Percentiles rank a stretch among this genome's conserved stretches.
phyloP scores from a whole-genome alignment of 371 early-diverging fungal genomes.

The Capillidium rhysosporum region DNA sequence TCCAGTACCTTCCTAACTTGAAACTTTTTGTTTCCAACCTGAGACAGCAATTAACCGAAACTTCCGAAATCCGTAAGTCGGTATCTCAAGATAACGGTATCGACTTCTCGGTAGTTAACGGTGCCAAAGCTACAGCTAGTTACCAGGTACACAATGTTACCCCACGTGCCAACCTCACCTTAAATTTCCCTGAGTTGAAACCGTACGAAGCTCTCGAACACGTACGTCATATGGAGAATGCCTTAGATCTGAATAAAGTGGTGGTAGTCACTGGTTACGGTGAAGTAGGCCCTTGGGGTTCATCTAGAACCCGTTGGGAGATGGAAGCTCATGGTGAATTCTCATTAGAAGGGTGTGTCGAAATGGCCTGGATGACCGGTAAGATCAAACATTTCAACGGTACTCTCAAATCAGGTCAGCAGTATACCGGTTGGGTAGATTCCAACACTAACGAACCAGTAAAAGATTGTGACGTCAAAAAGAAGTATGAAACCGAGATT shows the following conservation, averaged over 20 bases:
- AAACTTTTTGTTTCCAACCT: constrained; percentile 50
- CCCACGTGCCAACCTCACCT: constrained; percentile 87
- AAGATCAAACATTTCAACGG: constrained; percentile 80
- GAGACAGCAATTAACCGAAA: constrained; percentile 56
- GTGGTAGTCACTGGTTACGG: constrained; percentile 88
- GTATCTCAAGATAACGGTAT: constrained; percentile 53
- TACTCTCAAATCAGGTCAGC: constrained; percentile 52
- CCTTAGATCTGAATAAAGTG: constrained; percentile 81
- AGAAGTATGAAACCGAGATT: constrained; percentile 82
- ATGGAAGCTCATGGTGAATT: constrained; percentile 88
- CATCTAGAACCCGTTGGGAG: constrained; percentile 91
- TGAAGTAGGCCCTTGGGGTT: constrained; percentile 91
- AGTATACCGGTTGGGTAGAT: constrained; percentile 90
- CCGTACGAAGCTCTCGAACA: constrained; percentile 40
- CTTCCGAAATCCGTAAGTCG: constrained; percentile 71
- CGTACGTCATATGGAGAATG: constrained; percentile 56
- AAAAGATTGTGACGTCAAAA: constrained; percentile 76
- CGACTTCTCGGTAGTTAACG: constrained; percentile 58
- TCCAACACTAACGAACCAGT: constrained; percentile 78
- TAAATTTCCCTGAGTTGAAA: constrained; percentile 66
- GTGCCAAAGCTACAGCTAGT: constrained; percentile 48
- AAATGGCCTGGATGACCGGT: constrained; percentile 96
- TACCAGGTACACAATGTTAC: constrained; percentile 55
- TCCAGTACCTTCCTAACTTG: constrained; percentile 63
- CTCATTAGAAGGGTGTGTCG: constrained; percentile 89